Evolutionary conservation across 1,284 basidiomycete species (phyloP).

Genomic region (Melampsora larici-populina): DNA sequence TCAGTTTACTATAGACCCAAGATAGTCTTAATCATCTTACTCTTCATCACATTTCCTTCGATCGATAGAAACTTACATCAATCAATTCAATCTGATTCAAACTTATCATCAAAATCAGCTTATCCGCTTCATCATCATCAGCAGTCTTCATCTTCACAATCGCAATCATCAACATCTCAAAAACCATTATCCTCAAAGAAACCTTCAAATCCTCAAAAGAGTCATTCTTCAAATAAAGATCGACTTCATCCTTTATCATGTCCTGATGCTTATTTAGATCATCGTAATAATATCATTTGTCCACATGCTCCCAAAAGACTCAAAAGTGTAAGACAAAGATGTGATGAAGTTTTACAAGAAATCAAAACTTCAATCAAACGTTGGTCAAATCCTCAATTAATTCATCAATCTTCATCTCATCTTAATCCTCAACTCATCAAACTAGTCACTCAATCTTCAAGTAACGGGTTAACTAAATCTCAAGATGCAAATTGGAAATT

Average conservation of each 20-base stretch:
- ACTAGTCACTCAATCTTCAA: not conserved
- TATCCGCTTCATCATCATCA: not conserved
- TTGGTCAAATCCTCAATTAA: conserved; percentile 11
- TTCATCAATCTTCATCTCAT: not conserved
- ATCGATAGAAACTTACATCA: not conserved
- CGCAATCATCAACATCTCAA: not conserved
- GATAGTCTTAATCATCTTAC: conserved; percentile 24
- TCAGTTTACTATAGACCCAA: conserved; percentile 33
- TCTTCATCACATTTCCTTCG: conserved; percentile 39
- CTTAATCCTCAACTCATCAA: not conserved
- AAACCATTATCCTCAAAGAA: not conserved
- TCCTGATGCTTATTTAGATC: conserved; percentile 32
- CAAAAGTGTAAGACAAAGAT: conserved; percentile 34
- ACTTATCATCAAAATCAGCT: not conserved
- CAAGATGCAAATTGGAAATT: not conserved
- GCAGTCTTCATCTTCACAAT: not conserved
- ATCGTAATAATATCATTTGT: conserved; percentile 40
- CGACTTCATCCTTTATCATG: conserved; percentile 13
- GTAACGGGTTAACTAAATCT: not conserved
- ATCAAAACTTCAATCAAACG: conserved; percentile 9
- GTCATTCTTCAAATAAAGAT: not conserved
- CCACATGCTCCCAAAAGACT: conserved; percentile 37
- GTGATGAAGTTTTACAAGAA: conserved; percentile 23
- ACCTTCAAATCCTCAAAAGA: not conserved
- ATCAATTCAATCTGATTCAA: not conserved